Evolutionary conservation across 2,329 filamentous ascomycete genomes (phyloP).

Genomic region (Aspergillus amoenus): DNA sequence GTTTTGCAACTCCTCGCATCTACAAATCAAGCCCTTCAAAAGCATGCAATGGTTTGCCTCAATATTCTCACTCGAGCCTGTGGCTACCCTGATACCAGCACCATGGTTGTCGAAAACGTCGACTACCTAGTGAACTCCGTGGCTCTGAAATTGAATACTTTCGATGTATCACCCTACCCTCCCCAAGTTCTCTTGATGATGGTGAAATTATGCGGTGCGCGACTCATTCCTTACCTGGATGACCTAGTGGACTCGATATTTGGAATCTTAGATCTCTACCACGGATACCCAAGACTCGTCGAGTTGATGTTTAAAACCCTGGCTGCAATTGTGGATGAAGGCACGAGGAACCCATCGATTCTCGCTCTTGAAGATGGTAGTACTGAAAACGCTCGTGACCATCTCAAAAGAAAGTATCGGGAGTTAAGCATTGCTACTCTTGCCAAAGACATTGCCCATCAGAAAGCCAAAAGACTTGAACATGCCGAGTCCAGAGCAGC

Average conservation of each 20-base stretch:
- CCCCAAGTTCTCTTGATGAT: constrained; percentile 93
- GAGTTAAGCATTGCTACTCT: constrained; percentile 34
- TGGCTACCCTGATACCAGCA: constrained; percentile 70
- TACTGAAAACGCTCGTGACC: constrained; percentile 22
- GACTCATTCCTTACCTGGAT: constrained; percentile 81
- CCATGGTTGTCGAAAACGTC: constrained; percentile 83
- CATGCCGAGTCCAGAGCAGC: constrained; percentile 23
- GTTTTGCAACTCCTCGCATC: constrained; percentile 86
- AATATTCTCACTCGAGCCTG: constrained; percentile 77
- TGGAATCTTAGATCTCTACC: constrained; percentile 87
- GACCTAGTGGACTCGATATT: constrained; percentile 91
- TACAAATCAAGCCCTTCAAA: constrained; percentile 63
- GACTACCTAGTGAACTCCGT: constrained; percentile 97
- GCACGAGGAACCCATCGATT: constrained; percentile 57
- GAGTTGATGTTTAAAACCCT: constrained; percentile 82
- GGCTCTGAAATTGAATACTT: constrained; percentile 81
- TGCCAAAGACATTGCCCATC: constrained; percentile 32
- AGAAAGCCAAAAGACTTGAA: constrained; percentile 31
- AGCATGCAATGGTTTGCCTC: constrained; percentile 78
- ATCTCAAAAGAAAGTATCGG: constrained; percentile 31
- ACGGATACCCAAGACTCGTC: constrained; percentile 84
- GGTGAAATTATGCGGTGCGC: constrained; percentile 80
- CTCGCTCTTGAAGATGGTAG: constrained; percentile 44
- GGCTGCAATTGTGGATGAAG: constrained; percentile 79
- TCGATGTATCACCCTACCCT: constrained; percentile 87